Conservation (phyloP, 495 filamentous ascomycete genomes). For the Xylaria venustula region DNA sequence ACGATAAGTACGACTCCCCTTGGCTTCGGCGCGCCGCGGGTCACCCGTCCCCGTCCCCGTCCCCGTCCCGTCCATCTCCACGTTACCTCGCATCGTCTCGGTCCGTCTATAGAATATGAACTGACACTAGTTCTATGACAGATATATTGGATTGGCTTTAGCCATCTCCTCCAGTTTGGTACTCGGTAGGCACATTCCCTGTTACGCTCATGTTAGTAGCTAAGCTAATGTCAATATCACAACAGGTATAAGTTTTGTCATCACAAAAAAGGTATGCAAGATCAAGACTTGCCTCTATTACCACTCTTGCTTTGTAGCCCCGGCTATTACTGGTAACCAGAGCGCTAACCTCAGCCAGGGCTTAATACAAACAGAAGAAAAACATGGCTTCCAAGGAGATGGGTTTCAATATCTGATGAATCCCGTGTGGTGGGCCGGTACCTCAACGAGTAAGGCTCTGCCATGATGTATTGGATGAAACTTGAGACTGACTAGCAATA, state of each 20-base stretch:
- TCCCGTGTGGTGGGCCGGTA: constrained; percentile 94
- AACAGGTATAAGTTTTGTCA: constrained; percentile 85
- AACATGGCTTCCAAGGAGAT: constrained; percentile 94
- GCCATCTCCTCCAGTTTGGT: constrained; percentile 91
- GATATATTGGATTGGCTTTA: constrained; percentile 85
- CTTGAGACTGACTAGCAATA: constrained; percentile 28
- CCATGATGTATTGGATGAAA: background rate
- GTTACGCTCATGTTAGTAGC: background rate
- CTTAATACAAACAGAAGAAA: constrained; percentile 82
- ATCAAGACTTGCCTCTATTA: background rate
- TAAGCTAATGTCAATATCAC: constrained; percentile 26
- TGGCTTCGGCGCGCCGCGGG: constrained; percentile 8
- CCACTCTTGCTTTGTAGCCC: constrained; percentile 15
- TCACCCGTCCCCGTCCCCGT: background rate
- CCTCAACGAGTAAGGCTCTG: constrained; percentile 68
- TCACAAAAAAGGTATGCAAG: constrained; percentile 77
- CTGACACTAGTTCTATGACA: constrained; percentile 47
- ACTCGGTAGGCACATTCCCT: constrained; percentile 65
- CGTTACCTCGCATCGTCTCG: background rate
- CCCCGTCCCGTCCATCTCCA: constrained; percentile 1
- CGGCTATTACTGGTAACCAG: constrained; percentile 5
- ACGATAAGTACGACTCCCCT: constrained; percentile 70
- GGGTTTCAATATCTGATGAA: constrained; percentile 90
- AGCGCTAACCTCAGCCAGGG: constrained; percentile 54
- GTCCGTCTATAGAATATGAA: background rate